Evolutionary conservation across 2,329 filamentous ascomycete species (phyloP).

Genomic region (Aplosporella prunicola): DNA sequence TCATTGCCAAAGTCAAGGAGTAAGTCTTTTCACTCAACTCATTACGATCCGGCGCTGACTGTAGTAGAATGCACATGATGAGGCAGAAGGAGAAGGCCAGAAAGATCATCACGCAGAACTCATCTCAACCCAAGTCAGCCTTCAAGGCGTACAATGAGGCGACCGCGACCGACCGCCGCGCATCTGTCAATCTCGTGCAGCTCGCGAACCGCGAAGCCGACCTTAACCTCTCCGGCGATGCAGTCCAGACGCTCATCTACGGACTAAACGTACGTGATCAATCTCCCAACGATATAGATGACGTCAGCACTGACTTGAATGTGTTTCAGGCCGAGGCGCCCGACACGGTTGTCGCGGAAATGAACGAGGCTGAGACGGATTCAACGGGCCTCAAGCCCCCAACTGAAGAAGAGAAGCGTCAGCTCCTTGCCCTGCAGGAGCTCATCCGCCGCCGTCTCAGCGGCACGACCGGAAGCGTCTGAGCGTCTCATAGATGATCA

Average conservation of each 20-base stretch:
- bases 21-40: constrained; percentile 14
- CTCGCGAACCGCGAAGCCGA: constrained; percentile 44
- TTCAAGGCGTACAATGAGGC: not conserved
- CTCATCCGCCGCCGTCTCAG: constrained; percentile 11
- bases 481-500: constrained; percentile 3
- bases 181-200: constrained; percentile 54
- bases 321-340: constrained; percentile 33
- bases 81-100: constrained; percentile 10
- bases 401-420: constrained; percentile 8
- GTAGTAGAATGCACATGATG: not conserved
- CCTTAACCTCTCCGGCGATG: constrained; percentile 38
- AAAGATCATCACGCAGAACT: constrained; percentile 6
- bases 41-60: not conserved
- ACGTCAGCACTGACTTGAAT: constrained; percentile 25
- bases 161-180: constrained; percentile 52
- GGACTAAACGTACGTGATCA: constrained; percentile 51
- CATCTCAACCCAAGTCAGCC: too few relatives aligned
- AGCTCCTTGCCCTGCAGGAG: constrained; percentile 11
- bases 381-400: not conserved
- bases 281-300: constrained; percentile 15
- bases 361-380: constrained; percentile 5
- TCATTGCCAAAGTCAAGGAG: constrained; percentile 54
- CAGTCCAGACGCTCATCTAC: constrained; percentile 44
- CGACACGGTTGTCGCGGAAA: constrained; percentile 20
- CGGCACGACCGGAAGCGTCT: constrained; percentile 6